These are phyloP conservation scores for Aspergillus jensenii DNA, from an alignment of 2,329 filamentous ascomycete genomes.

Conservation along the genomic window DNA sequence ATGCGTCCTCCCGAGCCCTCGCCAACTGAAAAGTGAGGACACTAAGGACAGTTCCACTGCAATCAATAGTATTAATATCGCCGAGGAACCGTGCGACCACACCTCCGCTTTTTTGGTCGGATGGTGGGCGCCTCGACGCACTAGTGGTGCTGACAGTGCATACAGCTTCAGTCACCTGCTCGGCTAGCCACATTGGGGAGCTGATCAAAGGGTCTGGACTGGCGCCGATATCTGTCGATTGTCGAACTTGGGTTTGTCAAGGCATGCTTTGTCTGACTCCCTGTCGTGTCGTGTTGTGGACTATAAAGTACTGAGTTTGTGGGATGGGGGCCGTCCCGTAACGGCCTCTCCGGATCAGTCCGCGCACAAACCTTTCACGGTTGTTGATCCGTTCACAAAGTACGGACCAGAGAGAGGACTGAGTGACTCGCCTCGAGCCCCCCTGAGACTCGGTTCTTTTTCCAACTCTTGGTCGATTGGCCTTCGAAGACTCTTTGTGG, in stretches of 20 bases:
- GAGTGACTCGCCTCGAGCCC: too few species aligned
- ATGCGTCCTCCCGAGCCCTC: neutral
- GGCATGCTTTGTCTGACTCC: neutral
- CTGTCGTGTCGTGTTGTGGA: neutral
- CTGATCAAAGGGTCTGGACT: slow-evolving; percentile 11
- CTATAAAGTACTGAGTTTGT: too few species aligned
- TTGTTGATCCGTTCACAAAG: slow-evolving; percentile 4
- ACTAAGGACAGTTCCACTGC: neutral
- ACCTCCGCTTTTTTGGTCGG: neutral
- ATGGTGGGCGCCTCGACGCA: slow-evolving; percentile 14
- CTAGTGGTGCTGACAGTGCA: slow-evolving; percentile 24
- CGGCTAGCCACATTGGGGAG: slow-evolving; percentile 15
- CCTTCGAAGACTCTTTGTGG: neutral
- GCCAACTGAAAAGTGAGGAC: neutral
- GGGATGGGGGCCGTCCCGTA: neutral
- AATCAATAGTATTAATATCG: slow-evolving; percentile 5
- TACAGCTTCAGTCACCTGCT: slow-evolving; percentile 22
- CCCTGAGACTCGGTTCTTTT: neutral
- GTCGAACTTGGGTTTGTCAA: too few species aligned
- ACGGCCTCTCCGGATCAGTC: neutral
- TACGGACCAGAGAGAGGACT: neutral
- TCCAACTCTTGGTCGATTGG: neutral
- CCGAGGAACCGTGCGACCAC: slow-evolving; percentile 6
- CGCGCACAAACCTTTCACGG: neutral
- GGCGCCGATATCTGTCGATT: too few species aligned